phyloP scores from a whole-genome alignment of 768 basidiomycete species.

The Lactarius vividus region DNA sequence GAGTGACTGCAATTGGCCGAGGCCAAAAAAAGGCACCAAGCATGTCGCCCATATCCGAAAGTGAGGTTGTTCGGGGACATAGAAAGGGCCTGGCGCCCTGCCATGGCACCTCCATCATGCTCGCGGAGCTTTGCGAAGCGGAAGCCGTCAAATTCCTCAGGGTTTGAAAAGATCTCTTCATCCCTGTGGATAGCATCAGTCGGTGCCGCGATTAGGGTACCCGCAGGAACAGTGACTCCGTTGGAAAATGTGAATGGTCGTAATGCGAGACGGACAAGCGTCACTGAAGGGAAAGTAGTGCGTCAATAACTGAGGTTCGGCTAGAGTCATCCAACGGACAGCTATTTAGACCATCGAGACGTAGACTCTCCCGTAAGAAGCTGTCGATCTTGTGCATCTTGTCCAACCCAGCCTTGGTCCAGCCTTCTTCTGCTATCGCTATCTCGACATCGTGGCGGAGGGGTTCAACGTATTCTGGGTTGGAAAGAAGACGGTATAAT shows the following conservation, averaged over 20 bases:
- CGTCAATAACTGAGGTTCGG: not conserved
- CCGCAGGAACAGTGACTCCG: conserved; percentile 39
- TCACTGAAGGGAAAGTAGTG: conserved; percentile 14
- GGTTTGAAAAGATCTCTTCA: conserved; percentile 41
- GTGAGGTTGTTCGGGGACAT: conserved; percentile 35
- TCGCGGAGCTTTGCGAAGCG: conserved; percentile 38
- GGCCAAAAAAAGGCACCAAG: conserved; percentile 29
- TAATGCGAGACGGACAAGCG: conserved; percentile 28
- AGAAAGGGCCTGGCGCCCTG: conserved; percentile 31
- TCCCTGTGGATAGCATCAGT: conserved; percentile 39
- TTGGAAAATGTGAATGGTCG: conserved; percentile 35
- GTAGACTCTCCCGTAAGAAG: conserved; percentile 31
- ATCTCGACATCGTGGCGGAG: conserved; percentile 30
- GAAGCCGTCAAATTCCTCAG: conserved; percentile 41
- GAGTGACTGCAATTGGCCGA: too few species aligned
- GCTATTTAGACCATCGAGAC: conserved; percentile 11
- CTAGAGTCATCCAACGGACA: not conserved
- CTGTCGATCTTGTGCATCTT: conserved; percentile 31
- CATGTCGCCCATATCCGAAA: conserved; percentile 33
- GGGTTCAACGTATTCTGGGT: conserved; percentile 29
- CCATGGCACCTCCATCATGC: conserved; percentile 20
- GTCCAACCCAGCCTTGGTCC: conserved; percentile 13
- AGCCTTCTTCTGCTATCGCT: conserved; percentile 28
- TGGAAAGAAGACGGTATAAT: conserved; percentile 28
- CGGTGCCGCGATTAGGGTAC: conserved; percentile 38